phyloP scores from a whole-genome alignment of 169 alveolate genomes.

The Plasmodium vinckei region DNA sequence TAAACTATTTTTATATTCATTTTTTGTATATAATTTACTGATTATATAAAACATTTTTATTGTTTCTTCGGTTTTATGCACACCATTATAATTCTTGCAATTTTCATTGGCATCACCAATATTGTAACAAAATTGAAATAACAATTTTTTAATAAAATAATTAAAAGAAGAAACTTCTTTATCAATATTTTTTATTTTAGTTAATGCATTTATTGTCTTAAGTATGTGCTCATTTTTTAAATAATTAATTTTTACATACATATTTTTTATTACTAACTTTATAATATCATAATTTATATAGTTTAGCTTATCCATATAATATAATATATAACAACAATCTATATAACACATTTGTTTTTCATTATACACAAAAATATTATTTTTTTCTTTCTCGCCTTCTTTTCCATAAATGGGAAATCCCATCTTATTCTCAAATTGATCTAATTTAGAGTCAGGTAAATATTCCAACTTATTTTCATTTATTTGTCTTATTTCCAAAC shows the following conservation, averaged over 20 bases:
- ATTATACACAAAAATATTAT: neutral
- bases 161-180: slow-evolving; percentile 31
- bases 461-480: neutral
- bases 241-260: slow-evolving; percentile 22
- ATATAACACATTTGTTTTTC: slow-evolving; percentile 11
- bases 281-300: slow-evolving; percentile 43
- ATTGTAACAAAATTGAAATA: slow-evolving; percentile 22
- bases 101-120: neutral
- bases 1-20: slow-evolving; percentile 15
- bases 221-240: slow-evolving; percentile 41
- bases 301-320: slow-evolving; percentile 23
- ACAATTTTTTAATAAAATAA: slow-evolving; percentile 27
- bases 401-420: neutral
- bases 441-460: neutral
- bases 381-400: neutral
- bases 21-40: slow-evolving; percentile 16
- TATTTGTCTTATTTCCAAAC: neutral
- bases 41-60: slow-evolving; percentile 45
- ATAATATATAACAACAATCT: slow-evolving; percentile 46
- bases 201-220: slow-evolving; percentile 27
- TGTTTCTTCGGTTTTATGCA: slow-evolving; percentile 18
- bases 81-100: neutral
- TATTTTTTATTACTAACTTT: slow-evolving; percentile 23
- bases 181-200: slow-evolving; percentile 44
- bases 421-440: neutral